phyloP scores from a whole-genome alignment of 495 filamentous ascomycete species.

The Hyaloscypha variabilis region DNA sequence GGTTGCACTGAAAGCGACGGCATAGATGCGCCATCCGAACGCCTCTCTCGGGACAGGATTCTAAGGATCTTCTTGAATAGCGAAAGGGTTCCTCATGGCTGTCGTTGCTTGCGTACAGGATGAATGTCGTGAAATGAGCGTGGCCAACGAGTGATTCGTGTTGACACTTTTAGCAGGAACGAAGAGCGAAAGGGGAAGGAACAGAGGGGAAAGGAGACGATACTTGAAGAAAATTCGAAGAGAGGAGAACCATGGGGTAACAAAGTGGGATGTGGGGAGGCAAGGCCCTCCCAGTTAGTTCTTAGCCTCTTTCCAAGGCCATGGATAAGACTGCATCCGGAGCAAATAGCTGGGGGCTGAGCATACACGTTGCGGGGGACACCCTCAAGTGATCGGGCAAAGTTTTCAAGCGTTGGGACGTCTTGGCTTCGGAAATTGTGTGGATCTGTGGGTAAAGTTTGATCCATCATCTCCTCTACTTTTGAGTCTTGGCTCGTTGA shows the following conservation, averaged over 20 bases:
- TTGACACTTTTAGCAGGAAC: neutral
- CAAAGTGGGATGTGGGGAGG: neutral
- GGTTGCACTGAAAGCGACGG: neutral
- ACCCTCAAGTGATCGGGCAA: neutral
- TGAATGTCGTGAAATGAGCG: no score
- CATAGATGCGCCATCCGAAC: constrained; percentile 1
- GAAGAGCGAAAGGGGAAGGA: neutral
- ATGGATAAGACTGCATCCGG: neutral
- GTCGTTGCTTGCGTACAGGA: no score
- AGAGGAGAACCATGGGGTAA: neutral
- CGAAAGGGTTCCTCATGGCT: constrained; percentile 1
- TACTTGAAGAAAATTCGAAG: neutral
- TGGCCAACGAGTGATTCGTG: no score
- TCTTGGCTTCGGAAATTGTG: neutral
- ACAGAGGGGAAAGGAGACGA: neutral
- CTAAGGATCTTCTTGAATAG: neutral
- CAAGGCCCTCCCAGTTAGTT: neutral
- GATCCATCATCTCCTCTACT: neutral
- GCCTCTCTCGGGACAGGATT: neutral
- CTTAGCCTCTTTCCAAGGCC: neutral
- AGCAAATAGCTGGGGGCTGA: neutral
- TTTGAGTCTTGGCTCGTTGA: neutral
- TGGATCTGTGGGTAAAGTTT: neutral
- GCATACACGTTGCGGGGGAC: neutral
- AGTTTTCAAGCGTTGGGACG: neutral